Evolutionary conservation across 2,329 filamentous ascomycete genomes (phyloP).

Genomic region (Cryphonectria naterciae): DNA sequence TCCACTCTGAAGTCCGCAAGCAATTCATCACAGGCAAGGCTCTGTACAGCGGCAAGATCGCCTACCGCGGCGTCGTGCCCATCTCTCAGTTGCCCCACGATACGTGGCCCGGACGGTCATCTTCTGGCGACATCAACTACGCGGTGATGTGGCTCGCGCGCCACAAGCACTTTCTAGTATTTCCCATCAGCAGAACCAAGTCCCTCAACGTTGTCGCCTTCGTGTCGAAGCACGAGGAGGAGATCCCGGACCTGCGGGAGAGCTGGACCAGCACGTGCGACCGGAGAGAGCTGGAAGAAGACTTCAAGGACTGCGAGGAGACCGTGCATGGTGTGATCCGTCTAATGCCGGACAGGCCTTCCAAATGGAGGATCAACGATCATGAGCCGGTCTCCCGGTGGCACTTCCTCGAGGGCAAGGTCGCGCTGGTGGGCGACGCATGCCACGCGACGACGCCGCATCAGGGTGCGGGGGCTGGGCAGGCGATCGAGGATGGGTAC

Average conservation of each 20-base stretch:
- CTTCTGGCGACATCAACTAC: slow-evolving; percentile 5
- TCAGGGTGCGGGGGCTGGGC: slow-evolving; percentile 31
- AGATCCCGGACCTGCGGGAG: slow-evolving; percentile 27
- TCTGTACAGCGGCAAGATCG: slow-evolving; percentile 37
- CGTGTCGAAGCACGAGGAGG: slow-evolving; percentile 27
- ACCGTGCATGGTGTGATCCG: slow-evolving; percentile 28
- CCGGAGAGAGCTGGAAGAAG: slow-evolving; percentile 24
- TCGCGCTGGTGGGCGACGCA: slow-evolving; percentile 24
- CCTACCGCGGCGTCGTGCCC: slow-evolving; percentile 38
- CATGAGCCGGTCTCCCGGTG: slow-evolving; percentile 33
- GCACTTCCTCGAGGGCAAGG: slow-evolving; percentile 29
- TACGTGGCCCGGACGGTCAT: slow-evolving; percentile 21
- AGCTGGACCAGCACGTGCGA: slow-evolving; percentile 28
- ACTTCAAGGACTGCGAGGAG: slow-evolving; percentile 31
- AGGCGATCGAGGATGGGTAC: slow-evolving; percentile 32
- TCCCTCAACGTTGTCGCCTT: slow-evolving; percentile 31
- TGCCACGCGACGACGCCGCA: slow-evolving; percentile 30
- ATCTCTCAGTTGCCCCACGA: slow-evolving; percentile 30
- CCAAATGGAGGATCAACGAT: slow-evolving; percentile 37
- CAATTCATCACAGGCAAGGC: slow-evolving; percentile 29
- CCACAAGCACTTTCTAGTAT: slow-evolving; percentile 27
- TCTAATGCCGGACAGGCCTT: slow-evolving; percentile 27
- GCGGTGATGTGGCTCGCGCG: slow-evolving; percentile 24
- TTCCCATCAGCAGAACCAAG: slow-evolving; percentile 27
- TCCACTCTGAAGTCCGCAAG: slow-evolving; percentile 27